phyloP scores from a whole-genome alignment of 352 stramenopile species.

The Pythium insidiosum region DNA sequence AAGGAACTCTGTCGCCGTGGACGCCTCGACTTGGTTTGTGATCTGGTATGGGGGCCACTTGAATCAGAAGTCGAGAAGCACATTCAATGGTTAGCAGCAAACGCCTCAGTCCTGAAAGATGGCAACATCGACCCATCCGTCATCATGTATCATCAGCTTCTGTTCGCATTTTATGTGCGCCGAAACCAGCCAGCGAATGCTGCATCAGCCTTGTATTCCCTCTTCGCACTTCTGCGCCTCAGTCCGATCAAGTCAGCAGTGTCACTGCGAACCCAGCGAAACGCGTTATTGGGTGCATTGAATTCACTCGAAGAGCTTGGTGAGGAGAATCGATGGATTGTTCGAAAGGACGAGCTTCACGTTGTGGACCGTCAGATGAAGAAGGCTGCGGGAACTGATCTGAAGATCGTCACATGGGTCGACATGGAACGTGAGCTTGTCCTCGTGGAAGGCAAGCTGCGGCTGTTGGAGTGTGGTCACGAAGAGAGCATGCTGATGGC shows the following conservation, averaged over 20 bases:
- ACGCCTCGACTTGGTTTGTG: conserved; percentile 58
- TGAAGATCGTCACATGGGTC: conserved; percentile 55
- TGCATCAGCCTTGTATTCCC: conserved; percentile 44
- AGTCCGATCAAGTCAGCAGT: conserved; percentile 24
- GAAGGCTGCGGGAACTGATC: conserved; percentile 8
- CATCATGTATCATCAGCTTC: conserved; percentile 52
- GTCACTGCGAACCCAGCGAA: conserved; percentile 48
- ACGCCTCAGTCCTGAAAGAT: conserved; percentile 40
- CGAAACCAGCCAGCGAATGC: conserved; percentile 58
- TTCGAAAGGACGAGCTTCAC: conserved; percentile 69
- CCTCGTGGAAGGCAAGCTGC: conserved; percentile 57
- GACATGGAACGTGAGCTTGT: conserved; percentile 51
- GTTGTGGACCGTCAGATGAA: conserved; percentile 30
- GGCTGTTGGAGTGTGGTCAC: conserved; percentile 37
- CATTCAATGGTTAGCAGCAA: conserved; percentile 63
- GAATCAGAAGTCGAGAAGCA: conserved; percentile 61
- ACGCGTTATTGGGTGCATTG: conserved; percentile 41
- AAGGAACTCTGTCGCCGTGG: conserved; percentile 65
- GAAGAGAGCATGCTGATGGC: conserved; percentile 46
- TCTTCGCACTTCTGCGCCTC: conserved; percentile 40
- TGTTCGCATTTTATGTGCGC: conserved; percentile 63
- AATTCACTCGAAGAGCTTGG: conserved; percentile 32
- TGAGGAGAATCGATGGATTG: conserved; percentile 46
- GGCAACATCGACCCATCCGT: conserved; percentile 32
- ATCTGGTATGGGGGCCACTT: conserved; percentile 58